phyloP scores from a whole-genome alignment of 2,329 filamentous ascomycete species.

The Arthrocladium fulminans region DNA sequence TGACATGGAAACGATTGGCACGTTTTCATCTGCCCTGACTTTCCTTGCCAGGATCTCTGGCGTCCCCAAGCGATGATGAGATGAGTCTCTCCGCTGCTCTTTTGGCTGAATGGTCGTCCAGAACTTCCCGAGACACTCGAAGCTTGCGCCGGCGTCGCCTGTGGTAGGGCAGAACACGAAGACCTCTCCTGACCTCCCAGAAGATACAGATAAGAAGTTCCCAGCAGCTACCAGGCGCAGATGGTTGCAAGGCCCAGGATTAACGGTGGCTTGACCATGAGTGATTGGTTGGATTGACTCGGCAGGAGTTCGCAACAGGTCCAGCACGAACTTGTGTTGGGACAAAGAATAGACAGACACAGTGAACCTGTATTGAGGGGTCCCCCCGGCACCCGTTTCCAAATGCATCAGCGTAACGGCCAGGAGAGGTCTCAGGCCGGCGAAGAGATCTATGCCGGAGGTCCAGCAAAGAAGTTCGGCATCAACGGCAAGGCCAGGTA shows the following conservation, averaged over 20 bases:
- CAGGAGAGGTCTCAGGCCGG: slow-evolving; percentile 60
- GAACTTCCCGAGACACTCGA: slow-evolving; percentile 71
- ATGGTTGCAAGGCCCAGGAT: slow-evolving; percentile 62
- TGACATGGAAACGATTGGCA: slow-evolving; percentile 35
- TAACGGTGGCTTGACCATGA: slow-evolving; percentile 55
- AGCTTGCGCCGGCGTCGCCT: slow-evolving; percentile 27
- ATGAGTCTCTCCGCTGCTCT: slow-evolving; percentile 36
- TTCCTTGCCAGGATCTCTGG: slow-evolving; percentile 23
- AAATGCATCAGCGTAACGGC: slow-evolving; percentile 69
- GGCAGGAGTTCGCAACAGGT: slow-evolving; percentile 63
- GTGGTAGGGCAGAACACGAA: slow-evolving; percentile 57
- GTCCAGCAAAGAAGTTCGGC: slow-evolving; percentile 75
- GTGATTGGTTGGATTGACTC: slow-evolving; percentile 47
- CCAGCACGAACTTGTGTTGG: slow-evolving; percentile 61
- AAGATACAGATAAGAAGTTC: slow-evolving; percentile 64
- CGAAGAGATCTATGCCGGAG: slow-evolving; percentile 42
- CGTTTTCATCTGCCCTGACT: slow-evolving; percentile 22
- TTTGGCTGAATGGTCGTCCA: slow-evolving; percentile 74
- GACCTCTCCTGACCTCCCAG: slow-evolving; percentile 75
- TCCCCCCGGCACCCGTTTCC: slow-evolving; percentile 33
- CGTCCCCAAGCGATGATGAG: slow-evolving; percentile 36
- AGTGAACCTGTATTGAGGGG: slow-evolving; percentile 52
- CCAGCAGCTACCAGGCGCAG: slow-evolving; percentile 65
- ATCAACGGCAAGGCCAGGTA: slow-evolving; percentile 69
- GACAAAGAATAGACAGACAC: slow-evolving; percentile 82